Evolutionary conservation across 1,284 basidiomycete genomes (phyloP).

Genomic region (Papiliotrema laurentii): DNA sequence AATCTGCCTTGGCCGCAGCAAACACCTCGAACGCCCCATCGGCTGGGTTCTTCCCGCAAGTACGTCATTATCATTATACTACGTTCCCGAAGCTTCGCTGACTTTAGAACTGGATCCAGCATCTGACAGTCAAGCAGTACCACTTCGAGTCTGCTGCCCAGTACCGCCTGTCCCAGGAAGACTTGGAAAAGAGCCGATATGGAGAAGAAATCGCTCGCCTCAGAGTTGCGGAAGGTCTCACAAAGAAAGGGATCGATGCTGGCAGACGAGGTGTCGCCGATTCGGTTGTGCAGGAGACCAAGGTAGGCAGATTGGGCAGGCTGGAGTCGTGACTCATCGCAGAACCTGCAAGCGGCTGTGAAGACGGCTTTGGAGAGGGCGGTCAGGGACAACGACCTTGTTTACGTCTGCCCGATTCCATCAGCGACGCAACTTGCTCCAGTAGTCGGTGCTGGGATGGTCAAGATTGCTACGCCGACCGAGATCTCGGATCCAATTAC

Average conservation of each 20-base stretch:
- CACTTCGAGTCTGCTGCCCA: constrained; percentile 91
- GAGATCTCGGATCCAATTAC: constrained; percentile 59
- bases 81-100: background rate
- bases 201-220: constrained; percentile 77
- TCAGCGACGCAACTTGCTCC: constrained; percentile 63
- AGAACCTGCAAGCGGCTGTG: constrained; percentile 66
- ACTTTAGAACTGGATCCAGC: constrained; percentile 68
- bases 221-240: constrained; percentile 60
- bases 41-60: constrained; percentile 42
- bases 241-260: constrained; percentile 69
- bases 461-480: constrained; percentile 58
- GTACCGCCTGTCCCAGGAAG: constrained; percentile 83
- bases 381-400: constrained; percentile 88
- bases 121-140: constrained; percentile 73
- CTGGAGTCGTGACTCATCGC: constrained; percentile 62
- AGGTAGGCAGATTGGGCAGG: constrained; percentile 64
- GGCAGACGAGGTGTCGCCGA: constrained; percentile 62
- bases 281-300: constrained; percentile 68
- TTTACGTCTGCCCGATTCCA: constrained; percentile 88
- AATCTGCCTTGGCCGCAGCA: constrained; percentile 55
- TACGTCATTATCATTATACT: constrained; percentile 12
- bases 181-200: constrained; percentile 80
- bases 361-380: constrained; percentile 57
- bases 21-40: constrained; percentile 53
- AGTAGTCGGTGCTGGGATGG: constrained; percentile 67